phyloP scores from a whole-genome alignment of 768 basidiomycete species.

The Kwoniella dejecticola region DNA sequence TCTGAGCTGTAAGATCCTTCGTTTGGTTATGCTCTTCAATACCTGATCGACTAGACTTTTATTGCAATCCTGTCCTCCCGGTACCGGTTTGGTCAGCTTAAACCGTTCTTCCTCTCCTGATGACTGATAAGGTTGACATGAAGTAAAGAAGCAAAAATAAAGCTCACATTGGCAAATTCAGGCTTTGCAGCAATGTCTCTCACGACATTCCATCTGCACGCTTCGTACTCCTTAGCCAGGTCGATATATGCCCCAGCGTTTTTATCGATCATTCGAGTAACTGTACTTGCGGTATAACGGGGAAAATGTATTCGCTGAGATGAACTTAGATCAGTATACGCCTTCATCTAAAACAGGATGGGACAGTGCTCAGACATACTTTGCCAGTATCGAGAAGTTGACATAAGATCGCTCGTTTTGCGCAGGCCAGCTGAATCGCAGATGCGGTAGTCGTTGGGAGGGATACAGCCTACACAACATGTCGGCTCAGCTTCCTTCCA shows the following conservation, averaged over 20 bases:
- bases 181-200: conserved; percentile 13
- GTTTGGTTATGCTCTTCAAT: conserved; percentile 28
- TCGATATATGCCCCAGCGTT: conserved; percentile 34
- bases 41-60: conserved; percentile 41
- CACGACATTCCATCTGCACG: conserved; percentile 33
- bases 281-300: conserved; percentile 27
- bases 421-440: conserved; percentile 41
- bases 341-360: too few species aligned
- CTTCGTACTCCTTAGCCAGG: conserved; percentile 39
- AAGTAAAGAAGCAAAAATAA: too few species aligned
- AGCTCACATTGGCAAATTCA: conserved; percentile 35
- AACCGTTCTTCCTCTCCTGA: too few species aligned
- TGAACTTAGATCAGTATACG: too few species aligned
- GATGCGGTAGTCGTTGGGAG: conserved; percentile 39
- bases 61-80: conserved; percentile 44
- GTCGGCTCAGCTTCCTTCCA: neutral
- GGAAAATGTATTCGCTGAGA: conserved; percentile 32
- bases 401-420: conserved; percentile 49
- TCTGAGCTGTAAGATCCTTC: conserved; percentile 32
- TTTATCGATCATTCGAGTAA: conserved; percentile 35
- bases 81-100: too few species aligned
- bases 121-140: too few species aligned
- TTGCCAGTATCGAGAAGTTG: conserved; percentile 40
- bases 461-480: conserved; percentile 32
- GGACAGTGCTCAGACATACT: too few species aligned